These are phyloP conservation scores for Neurospora sp. DNA, from an alignment of 495 filamentous ascomycete species.

Conservation along the genomic window DNA sequence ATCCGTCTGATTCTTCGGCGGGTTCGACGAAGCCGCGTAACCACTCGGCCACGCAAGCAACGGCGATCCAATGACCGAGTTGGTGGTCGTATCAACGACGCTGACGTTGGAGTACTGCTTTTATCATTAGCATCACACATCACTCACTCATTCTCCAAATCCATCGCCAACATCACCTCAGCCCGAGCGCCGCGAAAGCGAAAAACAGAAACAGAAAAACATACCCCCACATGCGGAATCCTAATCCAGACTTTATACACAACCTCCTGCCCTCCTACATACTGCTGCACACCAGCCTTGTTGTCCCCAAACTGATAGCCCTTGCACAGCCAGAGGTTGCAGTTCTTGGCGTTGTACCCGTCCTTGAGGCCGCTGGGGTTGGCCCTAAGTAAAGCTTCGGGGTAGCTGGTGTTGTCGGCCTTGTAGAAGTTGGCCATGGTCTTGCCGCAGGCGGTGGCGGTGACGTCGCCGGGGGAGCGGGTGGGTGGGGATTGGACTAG, in stretches of 20 bases:
- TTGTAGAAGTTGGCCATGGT: constrained; percentile 51
- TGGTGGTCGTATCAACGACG: constrained; percentile 52
- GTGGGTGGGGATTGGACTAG: constrained; percentile 48
- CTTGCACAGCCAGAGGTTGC: constrained; percentile 62
- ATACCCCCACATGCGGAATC: constrained; percentile 41
- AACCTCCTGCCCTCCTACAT: constrained; percentile 49
- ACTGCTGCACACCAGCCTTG: constrained; percentile 51
- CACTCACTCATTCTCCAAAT: background rate
- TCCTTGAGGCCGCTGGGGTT: constrained; percentile 36
- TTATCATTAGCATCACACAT: background rate
- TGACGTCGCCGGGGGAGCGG: constrained; percentile 51
- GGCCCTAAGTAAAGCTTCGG: constrained; percentile 39
- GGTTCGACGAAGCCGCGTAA: constrained; percentile 41
- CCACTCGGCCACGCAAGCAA: constrained; percentile 45
- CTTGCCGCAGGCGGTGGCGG: constrained; percentile 49
- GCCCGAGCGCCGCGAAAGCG: too few species aligned
- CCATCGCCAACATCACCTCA: background rate
- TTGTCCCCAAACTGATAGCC: constrained; percentile 66
- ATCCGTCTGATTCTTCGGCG: constrained; percentile 48
- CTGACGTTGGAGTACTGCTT: constrained; percentile 59
- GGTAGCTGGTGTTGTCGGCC: constrained; percentile 56
- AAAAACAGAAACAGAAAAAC: background rate
- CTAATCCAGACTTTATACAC: constrained; percentile 48
- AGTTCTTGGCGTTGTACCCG: constrained; percentile 48
- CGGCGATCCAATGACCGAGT: constrained; percentile 44